Base-by-base conservation (phyloP, 2,329 filamentous ascomycete genomes). In the Ceratocystis diversiconidia region DNA sequence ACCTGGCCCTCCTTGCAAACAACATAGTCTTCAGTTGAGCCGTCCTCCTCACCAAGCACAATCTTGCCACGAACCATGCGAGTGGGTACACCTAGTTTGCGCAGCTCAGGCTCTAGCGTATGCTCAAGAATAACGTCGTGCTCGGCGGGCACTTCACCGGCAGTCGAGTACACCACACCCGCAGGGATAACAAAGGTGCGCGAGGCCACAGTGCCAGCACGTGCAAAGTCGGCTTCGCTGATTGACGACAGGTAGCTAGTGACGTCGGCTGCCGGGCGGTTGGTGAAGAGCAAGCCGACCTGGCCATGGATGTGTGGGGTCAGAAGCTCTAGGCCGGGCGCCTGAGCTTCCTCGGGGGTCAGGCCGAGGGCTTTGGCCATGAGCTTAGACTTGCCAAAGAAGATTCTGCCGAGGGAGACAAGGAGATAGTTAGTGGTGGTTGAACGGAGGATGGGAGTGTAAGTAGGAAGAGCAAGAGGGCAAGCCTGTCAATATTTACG, bases 371-470 rank as follows among this genome's bases (percentile, higher is more conserved):
- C 92, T 78, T 94, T 92, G 72, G 89, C 86, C 91, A 97, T 97
- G 76, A 99, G 92, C 79, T 97, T 97, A 68, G 92, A 97, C 80
- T 97, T 99, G 78, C 92, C 94, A 77, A 96, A 97, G 85, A 97
- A 97, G 75, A 99, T 80, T 71, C 92, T 94, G 7, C 52, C 17
- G 36, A 59, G 66, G 43, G 17, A 55, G 65, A 50, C 19, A 28
- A 60, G 55, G 25, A 17, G 41, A 41, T 15, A 28, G 19, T 32
- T 64, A 28, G 28, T 15, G 62, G 15, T 2, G 25, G 17, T 6
- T 25, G 55, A 22, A 6, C 17, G 5, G 61, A 46, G 25, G 25
- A 12, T 17, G 28, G 7, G 25, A 32, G 7, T 6, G 32, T 28
- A 15, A 32, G 22, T 6, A 12, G 43, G 10, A n/a, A 43, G 17